phyloP scores from a whole-genome alignment of 2,329 filamentous ascomycete species.

The Colletotrichum horii region DNA sequence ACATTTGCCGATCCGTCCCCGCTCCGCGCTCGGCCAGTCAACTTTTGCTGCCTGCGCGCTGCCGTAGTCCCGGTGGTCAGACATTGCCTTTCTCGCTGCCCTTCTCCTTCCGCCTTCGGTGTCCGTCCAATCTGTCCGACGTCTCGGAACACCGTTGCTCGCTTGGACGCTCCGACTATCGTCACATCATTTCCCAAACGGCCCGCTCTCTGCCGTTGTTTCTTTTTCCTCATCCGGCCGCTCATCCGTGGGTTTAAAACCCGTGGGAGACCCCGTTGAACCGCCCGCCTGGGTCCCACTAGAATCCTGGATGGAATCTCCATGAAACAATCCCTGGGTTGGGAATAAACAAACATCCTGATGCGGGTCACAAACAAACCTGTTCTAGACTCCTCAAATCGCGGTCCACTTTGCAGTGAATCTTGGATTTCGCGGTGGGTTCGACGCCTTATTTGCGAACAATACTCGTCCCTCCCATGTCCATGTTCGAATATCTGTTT shows the following conservation, averaged over 20 bases:
- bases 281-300: neutral
- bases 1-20: neutral
- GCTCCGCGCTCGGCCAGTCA: neutral
- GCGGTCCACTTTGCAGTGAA: neutral
- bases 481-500: neutral
- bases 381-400: neutral
- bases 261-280: neutral
- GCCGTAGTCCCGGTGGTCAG: neutral
- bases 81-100: neutral
- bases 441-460: neutral
- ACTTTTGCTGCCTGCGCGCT: neutral
- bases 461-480: neutral
- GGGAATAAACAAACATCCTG: neutral
- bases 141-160: neutral
- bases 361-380: neutral
- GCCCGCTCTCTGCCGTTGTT: neutral
- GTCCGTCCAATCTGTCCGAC: conserved; percentile 6
- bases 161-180: neutral
- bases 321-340: neutral
- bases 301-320: neutral
- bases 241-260: neutral
- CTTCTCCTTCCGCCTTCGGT: neutral
- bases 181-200: neutral
- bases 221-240: neutral
- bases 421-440: too few relatives aligned